Conservation (phyloP, 2,329 filamentous ascomycete genomes). For the Ophiocordyceps robertsii region DNA sequence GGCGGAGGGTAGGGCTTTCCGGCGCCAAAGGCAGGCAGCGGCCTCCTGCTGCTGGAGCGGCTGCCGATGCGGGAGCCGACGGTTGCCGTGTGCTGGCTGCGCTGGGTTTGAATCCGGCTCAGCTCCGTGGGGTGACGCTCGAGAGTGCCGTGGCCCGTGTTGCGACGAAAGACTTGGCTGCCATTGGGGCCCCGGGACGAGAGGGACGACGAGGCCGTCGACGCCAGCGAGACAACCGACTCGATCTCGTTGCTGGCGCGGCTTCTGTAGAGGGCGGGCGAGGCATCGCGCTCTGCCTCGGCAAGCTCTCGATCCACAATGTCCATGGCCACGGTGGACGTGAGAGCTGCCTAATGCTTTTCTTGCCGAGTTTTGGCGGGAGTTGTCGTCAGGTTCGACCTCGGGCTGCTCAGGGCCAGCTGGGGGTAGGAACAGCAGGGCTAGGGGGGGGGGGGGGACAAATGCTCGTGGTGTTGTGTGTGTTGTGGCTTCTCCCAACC, state of each 20-base stretch:
- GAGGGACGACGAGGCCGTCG: constrained; percentile 34
- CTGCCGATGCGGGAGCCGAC: constrained; percentile 43
- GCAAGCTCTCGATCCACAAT: constrained; percentile 39
- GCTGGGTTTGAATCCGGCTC: constrained; percentile 56
- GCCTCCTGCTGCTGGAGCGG: constrained; percentile 39
- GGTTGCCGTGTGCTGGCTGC: constrained; percentile 57
- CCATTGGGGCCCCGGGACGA: constrained; percentile 29
- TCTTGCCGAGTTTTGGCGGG: no score
- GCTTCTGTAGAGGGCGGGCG: constrained; percentile 21
- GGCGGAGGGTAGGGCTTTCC: constrained; percentile 63
- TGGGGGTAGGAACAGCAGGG: no score
- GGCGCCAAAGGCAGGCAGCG: constrained; percentile 55
- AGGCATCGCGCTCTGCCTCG: constrained; percentile 41
- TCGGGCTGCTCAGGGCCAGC: no score
- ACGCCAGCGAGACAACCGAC: constrained; percentile 37
- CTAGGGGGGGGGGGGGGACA: not conserved
- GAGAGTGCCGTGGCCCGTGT: constrained; percentile 34
- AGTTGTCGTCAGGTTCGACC: no score
- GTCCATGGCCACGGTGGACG: constrained; percentile 28
- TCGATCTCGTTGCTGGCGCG: constrained; percentile 43
- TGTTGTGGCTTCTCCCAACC: no score
- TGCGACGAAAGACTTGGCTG: constrained; percentile 48
- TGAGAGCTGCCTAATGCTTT: not conserved
- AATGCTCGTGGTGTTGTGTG: no score
- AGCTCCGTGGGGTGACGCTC: constrained; percentile 58